Evolutionary conservation across 2,329 filamentous ascomycete genomes (phyloP).

Genomic region (Sclerotinia nivalis): DNA sequence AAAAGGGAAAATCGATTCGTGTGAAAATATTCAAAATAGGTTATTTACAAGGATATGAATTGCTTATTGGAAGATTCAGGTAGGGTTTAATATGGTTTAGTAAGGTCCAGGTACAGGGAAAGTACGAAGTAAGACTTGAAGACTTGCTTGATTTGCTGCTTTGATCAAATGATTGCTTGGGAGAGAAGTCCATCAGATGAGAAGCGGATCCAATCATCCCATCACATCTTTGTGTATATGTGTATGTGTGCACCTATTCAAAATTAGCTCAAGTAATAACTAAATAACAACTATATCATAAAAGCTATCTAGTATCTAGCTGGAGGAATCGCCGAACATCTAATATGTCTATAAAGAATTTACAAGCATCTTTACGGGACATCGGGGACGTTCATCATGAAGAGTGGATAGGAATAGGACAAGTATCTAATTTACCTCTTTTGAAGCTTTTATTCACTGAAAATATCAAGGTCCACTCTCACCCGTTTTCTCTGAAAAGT

Average conservation of each 20-base stretch:
- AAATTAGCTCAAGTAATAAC: slow-evolving; percentile 12
- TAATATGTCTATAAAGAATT: neutral
- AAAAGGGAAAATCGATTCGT: slow-evolving; percentile 5
- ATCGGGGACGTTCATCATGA: neutral
- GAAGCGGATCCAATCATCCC: slow-evolving; percentile 6
- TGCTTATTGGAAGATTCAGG: neutral
- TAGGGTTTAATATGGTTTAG: slow-evolving; percentile 9
- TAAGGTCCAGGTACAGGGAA: slow-evolving; percentile 14
- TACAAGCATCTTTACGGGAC: neutral
- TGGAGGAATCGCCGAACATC: slow-evolving; percentile 13
- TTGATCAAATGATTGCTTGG: slow-evolving; percentile 14
- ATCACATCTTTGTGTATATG: neutral
- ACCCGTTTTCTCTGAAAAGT: slow-evolving; percentile 11
- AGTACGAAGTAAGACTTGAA: slow-evolving; percentile 14
- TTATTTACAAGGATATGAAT: neutral
- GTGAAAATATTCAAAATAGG: neutral
- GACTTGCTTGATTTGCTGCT: slow-evolving; percentile 7
- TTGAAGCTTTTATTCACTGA: neutral
- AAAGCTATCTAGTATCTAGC: neutral
- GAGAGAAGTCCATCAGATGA: slow-evolving; percentile 3
- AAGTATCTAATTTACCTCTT: neutral
- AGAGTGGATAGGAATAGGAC: slow-evolving; percentile 14
- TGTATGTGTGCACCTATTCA: neutral
- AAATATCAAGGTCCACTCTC: slow-evolving; percentile 20
- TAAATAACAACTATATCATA: neutral